Conservation (phyloP, 768 basidiomycete species). For the Dioszegia aurantiaca region DNA sequence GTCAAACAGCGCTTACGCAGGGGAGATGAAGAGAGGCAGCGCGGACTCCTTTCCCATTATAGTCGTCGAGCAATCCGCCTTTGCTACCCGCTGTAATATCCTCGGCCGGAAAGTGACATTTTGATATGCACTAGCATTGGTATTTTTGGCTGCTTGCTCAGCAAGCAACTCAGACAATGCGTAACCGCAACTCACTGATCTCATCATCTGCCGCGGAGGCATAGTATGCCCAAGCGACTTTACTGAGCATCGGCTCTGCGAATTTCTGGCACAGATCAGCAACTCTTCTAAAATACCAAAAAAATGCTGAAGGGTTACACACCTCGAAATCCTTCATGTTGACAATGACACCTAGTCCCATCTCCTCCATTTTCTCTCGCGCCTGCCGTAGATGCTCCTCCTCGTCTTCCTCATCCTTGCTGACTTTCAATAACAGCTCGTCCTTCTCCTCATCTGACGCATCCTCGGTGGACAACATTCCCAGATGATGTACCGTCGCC, state of each 20-base stretch:
- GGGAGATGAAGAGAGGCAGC: conserved; percentile 78
- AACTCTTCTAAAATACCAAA: no score
- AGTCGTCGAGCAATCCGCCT: conserved; percentile 47
- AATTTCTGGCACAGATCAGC: conserved; percentile 23
- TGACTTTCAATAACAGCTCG: conserved; percentile 31
- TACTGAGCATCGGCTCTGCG: conserved; percentile 50
- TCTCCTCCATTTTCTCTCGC: conserved; percentile 36
- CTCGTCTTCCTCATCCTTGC: conserved; percentile 37
- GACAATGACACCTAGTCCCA: conserved; percentile 36
- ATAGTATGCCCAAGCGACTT: conserved; percentile 53
- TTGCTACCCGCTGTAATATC: conserved; percentile 55
- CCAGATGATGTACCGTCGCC: conserved; percentile 34
- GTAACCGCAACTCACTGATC: conserved; percentile 40
- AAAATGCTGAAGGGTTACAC: not conserved
- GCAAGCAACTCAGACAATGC: no score
- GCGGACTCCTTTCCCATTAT: conserved; percentile 64
- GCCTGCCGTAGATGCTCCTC: conserved; percentile 24
- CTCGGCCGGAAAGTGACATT: conserved; percentile 82
- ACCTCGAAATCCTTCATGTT: conserved; percentile 48
- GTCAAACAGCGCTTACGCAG: conserved; percentile 52
- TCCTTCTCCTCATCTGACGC: conserved; percentile 38
- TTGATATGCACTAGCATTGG: conserved; percentile 60
- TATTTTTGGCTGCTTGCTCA: conserved; percentile 41
- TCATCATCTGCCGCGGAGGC: conserved; percentile 45
- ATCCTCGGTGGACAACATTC: conserved; percentile 24